Percentiles rank a stretch among this genome's conserved stretches.
phyloP scores from a whole-genome alignment of 2,329 filamentous ascomycete species.

The Ceratocystis lukuohia region DNA sequence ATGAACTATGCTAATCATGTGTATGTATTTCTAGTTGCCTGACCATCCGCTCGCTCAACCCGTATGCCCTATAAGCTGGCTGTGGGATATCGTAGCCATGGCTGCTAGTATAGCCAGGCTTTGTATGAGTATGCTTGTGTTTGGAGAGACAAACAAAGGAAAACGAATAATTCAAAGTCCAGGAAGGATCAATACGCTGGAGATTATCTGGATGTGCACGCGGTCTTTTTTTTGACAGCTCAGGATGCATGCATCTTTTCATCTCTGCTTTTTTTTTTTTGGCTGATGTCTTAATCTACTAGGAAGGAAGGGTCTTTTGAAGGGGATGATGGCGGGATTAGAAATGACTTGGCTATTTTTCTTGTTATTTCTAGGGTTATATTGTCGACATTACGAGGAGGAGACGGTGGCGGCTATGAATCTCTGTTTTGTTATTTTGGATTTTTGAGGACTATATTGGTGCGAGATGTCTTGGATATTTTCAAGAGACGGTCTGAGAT shows the following conservation, averaged over 20 bases:
- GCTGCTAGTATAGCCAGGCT: background rate
- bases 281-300: background rate
- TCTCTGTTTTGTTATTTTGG: conserved; percentile 4
- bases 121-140: conserved; percentile 17
- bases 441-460: background rate
- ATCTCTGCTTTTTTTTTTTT: background rate
- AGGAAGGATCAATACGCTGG: background rate
- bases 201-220: background rate
- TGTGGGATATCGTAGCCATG: background rate
- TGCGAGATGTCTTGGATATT: conserved; percentile 8
- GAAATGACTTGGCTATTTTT: background rate
- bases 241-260: background rate
- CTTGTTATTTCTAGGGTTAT: conserved; percentile 3
- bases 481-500: background rate
- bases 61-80: conserved; percentile 47
- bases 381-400: background rate
- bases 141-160: background rate
- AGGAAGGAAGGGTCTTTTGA: background rate
- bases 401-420: background rate
- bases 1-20: conserved; percentile 27
- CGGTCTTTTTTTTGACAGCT: background rate
- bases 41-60: conserved; percentile 73
- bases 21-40: conserved; percentile 45
- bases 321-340: background rate
- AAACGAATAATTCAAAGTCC: background rate